Evolutionary conservation across 2,329 filamentous ascomycete genomes (phyloP).

Genomic region (Claviceps sp.): DNA sequence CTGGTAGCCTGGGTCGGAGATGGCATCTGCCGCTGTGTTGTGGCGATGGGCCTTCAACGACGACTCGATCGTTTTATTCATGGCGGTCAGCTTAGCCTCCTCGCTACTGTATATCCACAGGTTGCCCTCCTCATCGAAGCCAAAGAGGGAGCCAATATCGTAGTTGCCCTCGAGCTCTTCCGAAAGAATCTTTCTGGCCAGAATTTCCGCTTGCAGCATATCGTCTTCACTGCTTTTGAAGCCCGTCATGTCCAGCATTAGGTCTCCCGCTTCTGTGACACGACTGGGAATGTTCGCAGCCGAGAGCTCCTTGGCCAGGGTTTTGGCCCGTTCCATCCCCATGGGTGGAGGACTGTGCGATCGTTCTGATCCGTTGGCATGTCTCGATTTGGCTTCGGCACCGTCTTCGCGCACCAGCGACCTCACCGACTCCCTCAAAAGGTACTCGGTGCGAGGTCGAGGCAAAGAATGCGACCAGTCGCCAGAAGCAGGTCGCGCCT

Average conservation of each 20-base stretch:
- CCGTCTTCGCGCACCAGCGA: constrained; percentile 21
- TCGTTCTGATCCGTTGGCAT: constrained; percentile 32
- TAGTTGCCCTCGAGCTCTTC: constrained; percentile 92
- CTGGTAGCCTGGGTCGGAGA: constrained; percentile 89
- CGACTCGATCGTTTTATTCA: constrained; percentile 46
- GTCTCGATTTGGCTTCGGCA: constrained; percentile 23
- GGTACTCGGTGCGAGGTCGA: constrained; percentile 41
- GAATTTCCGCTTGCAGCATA: constrained; percentile 78
- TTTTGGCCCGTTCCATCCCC: constrained; percentile 66
- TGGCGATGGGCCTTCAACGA: constrained; percentile 31
- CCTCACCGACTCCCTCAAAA: constrained; percentile 35
- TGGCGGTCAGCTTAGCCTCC: constrained; percentile 82
- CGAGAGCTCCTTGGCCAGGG: constrained; percentile 75
- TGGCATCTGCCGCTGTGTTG: constrained; percentile 58
- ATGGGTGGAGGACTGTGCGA: constrained; percentile 69
- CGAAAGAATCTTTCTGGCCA: constrained; percentile 81
- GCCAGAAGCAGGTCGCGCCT: constrained; percentile 31
- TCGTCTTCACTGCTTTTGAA: constrained; percentile 94
- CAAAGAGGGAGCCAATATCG: constrained; percentile 89
- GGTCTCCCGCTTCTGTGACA: constrained; percentile 82
- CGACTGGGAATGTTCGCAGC: constrained; percentile 85
- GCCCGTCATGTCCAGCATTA: constrained; percentile 96
- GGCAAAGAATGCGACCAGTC: constrained; percentile 34
- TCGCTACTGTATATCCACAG: constrained; percentile 99
- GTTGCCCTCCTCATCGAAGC: constrained; percentile 89